Percentiles rank a stretch among this genome's conserved stretches.
These are phyloP conservation scores for Serendipita sp. DNA, from an alignment of 768 basidiomycete genomes.

Conservation along the genomic window DNA sequence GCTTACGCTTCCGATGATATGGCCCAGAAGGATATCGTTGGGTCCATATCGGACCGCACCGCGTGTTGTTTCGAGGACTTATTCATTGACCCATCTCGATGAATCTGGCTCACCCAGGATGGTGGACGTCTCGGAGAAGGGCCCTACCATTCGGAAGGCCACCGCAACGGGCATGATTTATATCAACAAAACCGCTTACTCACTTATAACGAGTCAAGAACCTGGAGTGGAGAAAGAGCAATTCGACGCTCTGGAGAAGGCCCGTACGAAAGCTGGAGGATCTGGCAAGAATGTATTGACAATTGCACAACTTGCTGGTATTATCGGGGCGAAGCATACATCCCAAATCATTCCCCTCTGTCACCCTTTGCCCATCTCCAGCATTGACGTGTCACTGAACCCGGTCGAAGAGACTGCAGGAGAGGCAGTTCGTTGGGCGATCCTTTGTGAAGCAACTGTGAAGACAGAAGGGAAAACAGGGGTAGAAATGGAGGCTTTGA, in stretches of 20 bases:
- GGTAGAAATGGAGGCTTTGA: constrained; percentile 88
- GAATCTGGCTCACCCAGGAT: constrained; percentile 53
- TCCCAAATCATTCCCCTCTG: constrained; percentile 75
- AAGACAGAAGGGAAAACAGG: constrained; percentile 69
- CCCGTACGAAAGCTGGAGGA: constrained; percentile 32
- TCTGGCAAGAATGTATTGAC: constrained; percentile 41
- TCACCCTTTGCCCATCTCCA: constrained; percentile 63
- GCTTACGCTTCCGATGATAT: no score
- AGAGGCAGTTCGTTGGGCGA: constrained; percentile 25
- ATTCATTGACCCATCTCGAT: constrained; percentile 58
- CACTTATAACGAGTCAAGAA: constrained; percentile 38
- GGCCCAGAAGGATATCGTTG: no score
- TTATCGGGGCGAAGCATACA: constrained; percentile 79
- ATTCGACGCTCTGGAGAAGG: constrained; percentile 32
- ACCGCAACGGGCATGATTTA: constrained; percentile 60
- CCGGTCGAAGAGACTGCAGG: constrained; percentile 23
- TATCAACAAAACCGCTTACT: constrained; percentile 48
- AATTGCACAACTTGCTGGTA: constrained; percentile 69
- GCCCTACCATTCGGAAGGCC: constrained; percentile 46
- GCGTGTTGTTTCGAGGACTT: no score
- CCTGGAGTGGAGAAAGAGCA: constrained; percentile 15
- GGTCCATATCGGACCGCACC: no score
- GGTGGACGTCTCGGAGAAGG: constrained; percentile 66
- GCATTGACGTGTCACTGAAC: constrained; percentile 46
- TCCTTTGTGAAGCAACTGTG: constrained; percentile 52